phyloP scores from a whole-genome alignment of 352 stramenopile genomes.

The Bremia lactucae region DNA sequence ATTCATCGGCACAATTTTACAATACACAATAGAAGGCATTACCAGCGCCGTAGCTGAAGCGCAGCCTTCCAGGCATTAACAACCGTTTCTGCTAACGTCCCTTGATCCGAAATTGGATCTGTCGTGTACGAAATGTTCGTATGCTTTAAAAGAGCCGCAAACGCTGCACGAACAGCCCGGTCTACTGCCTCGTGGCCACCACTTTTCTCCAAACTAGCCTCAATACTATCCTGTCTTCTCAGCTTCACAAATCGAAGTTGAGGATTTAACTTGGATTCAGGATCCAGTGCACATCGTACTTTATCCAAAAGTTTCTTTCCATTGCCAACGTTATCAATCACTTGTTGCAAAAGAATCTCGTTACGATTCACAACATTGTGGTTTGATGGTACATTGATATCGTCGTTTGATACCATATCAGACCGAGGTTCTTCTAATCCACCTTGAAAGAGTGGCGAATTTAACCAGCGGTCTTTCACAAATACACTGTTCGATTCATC shows the following conservation, averaged over 20 bases:
- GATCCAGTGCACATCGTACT: constrained; percentile 60
- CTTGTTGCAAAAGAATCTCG: constrained; percentile 51
- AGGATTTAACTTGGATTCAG: constrained; percentile 36
- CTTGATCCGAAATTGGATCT: constrained; percentile 47
- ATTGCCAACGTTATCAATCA: constrained; percentile 55
- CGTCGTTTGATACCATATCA: neutral
- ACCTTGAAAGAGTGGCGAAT: constrained; percentile 45
- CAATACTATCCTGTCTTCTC: constrained; percentile 77
- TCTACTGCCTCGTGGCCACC: constrained; percentile 74
- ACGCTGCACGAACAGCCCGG: constrained; percentile 63
- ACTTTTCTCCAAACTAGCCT: constrained; percentile 77
- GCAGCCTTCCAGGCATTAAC: constrained; percentile 67
- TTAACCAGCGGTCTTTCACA: constrained; percentile 36
- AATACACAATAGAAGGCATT: constrained; percentile 1
- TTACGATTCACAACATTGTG: constrained; percentile 26
- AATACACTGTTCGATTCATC: constrained; percentile 7
- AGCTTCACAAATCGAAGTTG: constrained; percentile 51
- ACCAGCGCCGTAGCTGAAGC: constrained; percentile 76
- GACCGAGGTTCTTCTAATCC: constrained; percentile 27
- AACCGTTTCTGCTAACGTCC: constrained; percentile 47
- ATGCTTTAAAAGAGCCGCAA: constrained; percentile 75
- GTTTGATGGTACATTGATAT: neutral
- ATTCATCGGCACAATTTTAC: no score
- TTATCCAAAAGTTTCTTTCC: constrained; percentile 78
- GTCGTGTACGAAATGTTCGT: constrained; percentile 66